Percentiles rank a stretch among this genome's conserved stretches.
Conservation (phyloP, 2,329 filamentous ascomycete genomes). For the Curvularia lunata region DNA sequence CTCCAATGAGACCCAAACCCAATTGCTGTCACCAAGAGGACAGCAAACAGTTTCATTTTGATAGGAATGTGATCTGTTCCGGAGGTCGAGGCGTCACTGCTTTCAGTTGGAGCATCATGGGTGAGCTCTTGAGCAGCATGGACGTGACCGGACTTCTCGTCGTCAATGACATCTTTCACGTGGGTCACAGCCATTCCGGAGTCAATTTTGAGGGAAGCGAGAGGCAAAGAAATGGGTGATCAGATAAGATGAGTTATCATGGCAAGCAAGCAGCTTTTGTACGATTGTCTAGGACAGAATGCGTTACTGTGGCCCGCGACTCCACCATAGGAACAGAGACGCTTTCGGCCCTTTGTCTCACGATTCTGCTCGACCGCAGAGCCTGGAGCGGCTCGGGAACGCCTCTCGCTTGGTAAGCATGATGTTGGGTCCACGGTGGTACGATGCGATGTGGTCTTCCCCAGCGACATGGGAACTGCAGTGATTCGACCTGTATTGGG, state of each 20-base stretch:
- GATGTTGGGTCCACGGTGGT: background rate
- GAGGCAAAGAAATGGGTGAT: background rate
- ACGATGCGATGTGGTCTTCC: background rate
- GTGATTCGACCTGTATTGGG: background rate
- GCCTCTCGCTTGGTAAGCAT: background rate
- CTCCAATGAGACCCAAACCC: conserved; percentile 68
- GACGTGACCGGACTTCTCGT: background rate
- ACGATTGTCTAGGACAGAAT: background rate
- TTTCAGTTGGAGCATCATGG: conserved; percentile 8
- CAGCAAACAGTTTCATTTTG: conserved; percentile 50
- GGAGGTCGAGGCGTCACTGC: conserved; percentile 13
- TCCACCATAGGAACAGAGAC: background rate
- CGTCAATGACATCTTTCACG: background rate
- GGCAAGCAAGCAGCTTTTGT: background rate
- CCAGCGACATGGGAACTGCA: background rate
- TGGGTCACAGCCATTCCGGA: background rate
- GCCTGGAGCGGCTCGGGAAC: background rate
- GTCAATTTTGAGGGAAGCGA: background rate
- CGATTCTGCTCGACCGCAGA: background rate
- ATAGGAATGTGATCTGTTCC: conserved; percentile 20
- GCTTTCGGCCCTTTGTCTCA: background rate
- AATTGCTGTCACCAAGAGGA: conserved; percentile 61
- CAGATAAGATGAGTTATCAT: conserved; percentile 1
- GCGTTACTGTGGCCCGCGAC: background rate
- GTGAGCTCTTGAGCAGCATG: background rate